These are phyloP conservation scores for Allium cepa DNA, from an alignment of 106 monocot species.

Conservation along the genomic window DNA sequence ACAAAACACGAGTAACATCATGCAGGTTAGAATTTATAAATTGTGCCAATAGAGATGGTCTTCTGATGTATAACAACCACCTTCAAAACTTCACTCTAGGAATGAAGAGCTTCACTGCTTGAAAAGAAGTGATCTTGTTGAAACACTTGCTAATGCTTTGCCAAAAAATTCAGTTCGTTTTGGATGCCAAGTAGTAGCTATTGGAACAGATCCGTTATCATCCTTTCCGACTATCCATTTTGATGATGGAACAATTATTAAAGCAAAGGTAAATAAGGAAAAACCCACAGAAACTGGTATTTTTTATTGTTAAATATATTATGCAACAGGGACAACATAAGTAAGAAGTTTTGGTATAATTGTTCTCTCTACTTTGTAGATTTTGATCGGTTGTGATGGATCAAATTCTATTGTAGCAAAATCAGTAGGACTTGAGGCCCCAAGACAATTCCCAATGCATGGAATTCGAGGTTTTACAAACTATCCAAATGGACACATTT, in stretches of 20 bases:
- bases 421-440: constrained; percentile 10
- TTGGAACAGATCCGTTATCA: not conserved
- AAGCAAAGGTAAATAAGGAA: constrained; percentile 14
- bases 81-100: not conserved
- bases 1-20: not conserved
- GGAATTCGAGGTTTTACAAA: constrained; percentile 12
- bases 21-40: constrained; percentile 4
- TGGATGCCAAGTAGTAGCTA: not conserved
- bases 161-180: constrained; percentile 22
- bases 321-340: no score
- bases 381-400: constrained; percentile 29
- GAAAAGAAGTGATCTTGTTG: constrained; percentile 45
- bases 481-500: constrained; percentile 17
- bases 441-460: not conserved
- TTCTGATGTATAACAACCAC: no score
- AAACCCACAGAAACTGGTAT: no score
- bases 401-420: constrained; percentile 26
- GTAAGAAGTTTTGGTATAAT: no score
- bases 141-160: constrained; percentile 26
- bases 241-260: constrained; percentile 18
- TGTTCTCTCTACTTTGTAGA: constrained; percentile 1
- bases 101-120: constrained; percentile 30
- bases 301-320: no score
- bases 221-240: not conserved
- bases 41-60: no score